phyloP scores from a whole-genome alignment of 2,329 filamentous ascomycete species.

The Penicillium sumatraense region DNA sequence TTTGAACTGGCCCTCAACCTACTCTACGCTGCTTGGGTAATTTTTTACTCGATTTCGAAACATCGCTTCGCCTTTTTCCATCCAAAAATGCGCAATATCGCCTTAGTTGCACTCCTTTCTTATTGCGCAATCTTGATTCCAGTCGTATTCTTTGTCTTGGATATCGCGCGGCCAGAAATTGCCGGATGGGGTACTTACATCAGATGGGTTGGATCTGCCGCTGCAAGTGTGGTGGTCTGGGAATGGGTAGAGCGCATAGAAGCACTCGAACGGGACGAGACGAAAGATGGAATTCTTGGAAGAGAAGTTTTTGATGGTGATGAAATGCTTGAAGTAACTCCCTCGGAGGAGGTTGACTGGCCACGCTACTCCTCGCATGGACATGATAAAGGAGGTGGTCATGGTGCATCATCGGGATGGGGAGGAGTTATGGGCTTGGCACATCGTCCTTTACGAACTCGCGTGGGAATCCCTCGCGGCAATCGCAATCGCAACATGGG shows the following conservation, averaged over 20 bases:
- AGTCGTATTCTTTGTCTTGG: slow-evolving; percentile 89
- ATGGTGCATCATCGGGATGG: slow-evolving; percentile 44
- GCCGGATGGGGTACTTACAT: slow-evolving; percentile 95
- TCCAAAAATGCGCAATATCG: slow-evolving; percentile 86
- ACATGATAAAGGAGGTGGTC: slow-evolving; percentile 45
- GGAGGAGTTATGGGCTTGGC: slow-evolving; percentile 41
- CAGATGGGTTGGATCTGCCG: slow-evolving; percentile 92
- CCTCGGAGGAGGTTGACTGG: slow-evolving; percentile 61
- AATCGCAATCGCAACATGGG: slow-evolving; percentile 23
- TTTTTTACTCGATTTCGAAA: slow-evolving; percentile 92
- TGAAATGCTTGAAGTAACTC: slow-evolving; percentile 78
- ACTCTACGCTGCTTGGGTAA: slow-evolving; percentile 89
- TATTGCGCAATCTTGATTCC: slow-evolving; percentile 83
- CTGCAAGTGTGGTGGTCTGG: slow-evolving; percentile 96
- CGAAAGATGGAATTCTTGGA: slow-evolving; percentile 89
- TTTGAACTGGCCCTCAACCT: slow-evolving; percentile 87
- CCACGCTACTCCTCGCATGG: slow-evolving; percentile 39
- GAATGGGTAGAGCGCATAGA: slow-evolving; percentile 97
- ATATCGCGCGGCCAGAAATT: slow-evolving; percentile 83
- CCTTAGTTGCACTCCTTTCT: slow-evolving; percentile 77
- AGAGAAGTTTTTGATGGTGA: slow-evolving; percentile 92
- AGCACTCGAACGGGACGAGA: slow-evolving; percentile 86
- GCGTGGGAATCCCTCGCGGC: slow-evolving; percentile 34
- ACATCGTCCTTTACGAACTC: slow-evolving; percentile 41
- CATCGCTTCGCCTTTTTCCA: slow-evolving; percentile 90